Conservation (phyloP, 352 stramenopile genomes). For the Blastocystis sp. region DNA sequence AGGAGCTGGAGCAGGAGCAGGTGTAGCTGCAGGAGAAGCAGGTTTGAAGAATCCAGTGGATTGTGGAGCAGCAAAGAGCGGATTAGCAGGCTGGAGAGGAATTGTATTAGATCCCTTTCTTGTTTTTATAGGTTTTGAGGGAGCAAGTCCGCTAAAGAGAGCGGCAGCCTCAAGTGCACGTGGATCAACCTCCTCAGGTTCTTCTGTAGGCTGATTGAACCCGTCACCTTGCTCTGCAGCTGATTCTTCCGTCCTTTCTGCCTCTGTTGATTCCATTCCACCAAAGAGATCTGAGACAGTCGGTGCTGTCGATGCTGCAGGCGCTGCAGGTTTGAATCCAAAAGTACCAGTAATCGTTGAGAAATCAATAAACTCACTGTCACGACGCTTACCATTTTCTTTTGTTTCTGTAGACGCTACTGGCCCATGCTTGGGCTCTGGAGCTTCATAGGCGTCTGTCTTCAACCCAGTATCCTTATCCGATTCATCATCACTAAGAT, state of each 20-base stretch:
- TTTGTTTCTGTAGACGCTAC: not conserved
- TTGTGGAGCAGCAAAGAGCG: not conserved
- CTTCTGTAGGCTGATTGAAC: not conserved
- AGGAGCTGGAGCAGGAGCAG: not conserved
- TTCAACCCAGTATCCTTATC: constrained; percentile 37
- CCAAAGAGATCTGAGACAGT: not conserved
- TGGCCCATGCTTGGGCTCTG: not conserved
- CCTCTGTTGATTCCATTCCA: not conserved
- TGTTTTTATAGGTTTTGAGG: not conserved
- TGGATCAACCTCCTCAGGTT: not conserved
- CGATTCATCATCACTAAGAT: constrained; percentile 20
- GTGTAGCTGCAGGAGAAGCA: not conserved
- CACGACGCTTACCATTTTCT: not conserved
- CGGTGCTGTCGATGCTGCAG: not conserved
- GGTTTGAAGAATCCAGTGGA: not conserved
- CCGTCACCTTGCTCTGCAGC: not conserved
- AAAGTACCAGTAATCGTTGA: constrained; percentile 24
- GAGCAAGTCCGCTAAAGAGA: not conserved
- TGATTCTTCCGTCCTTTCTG: not conserved
- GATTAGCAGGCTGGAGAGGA: not conserved
- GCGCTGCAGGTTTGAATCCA: not conserved
- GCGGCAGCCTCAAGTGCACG: not conserved
- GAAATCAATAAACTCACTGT: constrained; percentile 28
- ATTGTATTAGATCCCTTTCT: not conserved
- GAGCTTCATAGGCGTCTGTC: constrained; percentile 53